phyloP scores from a whole-genome alignment of 371 early-diverging fungal genomes.

The Polyrhizophydium stewartii region DNA sequence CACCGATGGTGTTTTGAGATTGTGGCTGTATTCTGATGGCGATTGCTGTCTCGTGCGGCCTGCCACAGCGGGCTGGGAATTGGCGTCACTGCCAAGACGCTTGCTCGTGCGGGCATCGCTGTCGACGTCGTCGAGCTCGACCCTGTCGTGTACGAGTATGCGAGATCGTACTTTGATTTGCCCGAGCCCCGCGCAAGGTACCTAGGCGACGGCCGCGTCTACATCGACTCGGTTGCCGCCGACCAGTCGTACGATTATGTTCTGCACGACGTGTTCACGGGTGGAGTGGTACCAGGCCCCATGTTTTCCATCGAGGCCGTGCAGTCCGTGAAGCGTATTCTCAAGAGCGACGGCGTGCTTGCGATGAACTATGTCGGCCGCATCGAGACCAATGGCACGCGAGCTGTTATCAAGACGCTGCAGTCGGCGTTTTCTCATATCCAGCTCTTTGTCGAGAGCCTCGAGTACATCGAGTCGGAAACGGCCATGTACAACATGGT shows the following conservation, averaged over 20 bases:
- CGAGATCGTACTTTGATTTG: conserved; percentile 61
- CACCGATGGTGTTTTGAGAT: conserved; percentile 8
- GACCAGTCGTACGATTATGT: conserved; percentile 64
- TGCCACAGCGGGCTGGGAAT: conserved; percentile 67
- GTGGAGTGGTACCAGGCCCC: conserved; percentile 63
- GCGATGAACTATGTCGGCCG: conserved; percentile 53
- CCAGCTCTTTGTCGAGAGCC: conserved; percentile 47
- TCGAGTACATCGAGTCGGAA: conserved; percentile 11
- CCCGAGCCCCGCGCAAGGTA: conserved; percentile 43
- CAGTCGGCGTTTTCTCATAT: conserved; percentile 5
- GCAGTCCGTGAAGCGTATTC: conserved; percentile 47
- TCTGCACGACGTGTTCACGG: conserved; percentile 86
- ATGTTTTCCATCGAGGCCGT: conserved; percentile 69
- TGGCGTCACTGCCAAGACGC: conserved; percentile 67
- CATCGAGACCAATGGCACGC: conserved; percentile 13
- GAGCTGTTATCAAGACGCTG: conserved; percentile 1
- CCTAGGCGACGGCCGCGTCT: conserved; percentile 67
- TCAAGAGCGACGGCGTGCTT: conserved; percentile 71
- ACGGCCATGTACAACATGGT: conserved; percentile 42
- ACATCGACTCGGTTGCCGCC: conserved; percentile 38
- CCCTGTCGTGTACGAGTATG: conserved; percentile 59
- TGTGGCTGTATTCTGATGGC: conserved; percentile 6
- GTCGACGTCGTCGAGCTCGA: conserved; percentile 76
- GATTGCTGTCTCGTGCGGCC: neutral
- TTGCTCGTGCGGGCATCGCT: conserved; percentile 48